A percentile compares a stretch with the other conserved stretches of the same genome.
phyloP scores from a whole-genome alignment of 306 rosid species.

The Senna siamea region DNA sequence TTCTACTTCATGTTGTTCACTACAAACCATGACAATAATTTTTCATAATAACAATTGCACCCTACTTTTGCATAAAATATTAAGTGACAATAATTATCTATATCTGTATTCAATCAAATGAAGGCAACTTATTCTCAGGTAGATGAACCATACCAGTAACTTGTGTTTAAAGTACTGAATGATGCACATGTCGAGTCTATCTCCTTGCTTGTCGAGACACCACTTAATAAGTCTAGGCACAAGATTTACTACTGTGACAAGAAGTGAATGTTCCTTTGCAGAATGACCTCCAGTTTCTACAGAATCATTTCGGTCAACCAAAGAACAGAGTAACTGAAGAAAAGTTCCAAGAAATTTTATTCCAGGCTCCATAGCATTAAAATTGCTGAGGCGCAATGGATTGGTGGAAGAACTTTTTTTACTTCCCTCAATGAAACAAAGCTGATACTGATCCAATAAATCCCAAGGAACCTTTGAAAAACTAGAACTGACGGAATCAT shows the following conservation, averaged over 20 bases:
- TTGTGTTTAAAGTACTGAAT: conserved; percentile 79
- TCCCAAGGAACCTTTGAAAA: conserved; percentile 66
- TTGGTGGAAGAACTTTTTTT: conserved; percentile 38
- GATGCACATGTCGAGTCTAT: conserved; percentile 40
- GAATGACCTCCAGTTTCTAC: conserved; percentile 53
- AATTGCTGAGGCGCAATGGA: conserved; percentile 16
- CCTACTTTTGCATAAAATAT: conserved; percentile 25
- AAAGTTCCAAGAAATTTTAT: conserved; percentile 70
- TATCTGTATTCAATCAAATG: conserved; percentile 27
- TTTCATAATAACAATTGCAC: conserved; percentile 4
- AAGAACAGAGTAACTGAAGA: conserved; percentile 77
- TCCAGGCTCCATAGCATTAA: conserved; percentile 38
- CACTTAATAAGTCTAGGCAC: conserved; percentile 67
- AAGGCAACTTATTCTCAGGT: conserved; percentile 14
- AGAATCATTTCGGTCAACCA: conserved; percentile 60
- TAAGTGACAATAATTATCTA: conserved; percentile 23
- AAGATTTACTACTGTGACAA: conserved; percentile 49
- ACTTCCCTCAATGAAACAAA: conserved; percentile 27
- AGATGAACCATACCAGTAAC: conserved; percentile 68
- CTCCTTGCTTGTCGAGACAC: conserved; percentile 61
- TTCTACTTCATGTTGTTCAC: conserved; percentile 12
- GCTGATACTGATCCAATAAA: conserved; percentile 48
- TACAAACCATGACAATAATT: conserved; percentile 1
- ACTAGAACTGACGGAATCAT: conserved; percentile 58
- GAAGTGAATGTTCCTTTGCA: conserved; percentile 45